Conservation (phyloP, 108 stramenopile genomes). For the Pseudonitzschia delicatissima region DNA sequence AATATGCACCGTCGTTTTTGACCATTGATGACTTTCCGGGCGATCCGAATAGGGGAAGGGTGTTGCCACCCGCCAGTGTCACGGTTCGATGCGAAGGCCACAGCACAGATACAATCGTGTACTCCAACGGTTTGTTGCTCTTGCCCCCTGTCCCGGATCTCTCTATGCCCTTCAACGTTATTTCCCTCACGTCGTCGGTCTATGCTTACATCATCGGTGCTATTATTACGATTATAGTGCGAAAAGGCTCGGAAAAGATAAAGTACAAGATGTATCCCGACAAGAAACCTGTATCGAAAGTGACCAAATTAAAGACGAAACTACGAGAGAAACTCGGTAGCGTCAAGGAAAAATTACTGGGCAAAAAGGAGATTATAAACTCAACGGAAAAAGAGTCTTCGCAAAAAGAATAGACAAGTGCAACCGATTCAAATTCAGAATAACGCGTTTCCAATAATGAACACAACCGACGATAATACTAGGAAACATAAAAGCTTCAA, state of each 20-base stretch:
- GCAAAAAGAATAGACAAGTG: too few species aligned
- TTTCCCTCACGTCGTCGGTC: conserved; percentile 80
- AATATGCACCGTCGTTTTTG: conserved; percentile 68
- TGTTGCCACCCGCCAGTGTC: conserved; percentile 59
- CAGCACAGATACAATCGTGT: not conserved
- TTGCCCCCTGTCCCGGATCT: conserved; percentile 88
- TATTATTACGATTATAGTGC: conserved; percentile 70
- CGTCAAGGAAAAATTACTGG: not conserved
- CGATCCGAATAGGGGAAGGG: conserved; percentile 82
- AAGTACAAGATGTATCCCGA: conserved; percentile 51
- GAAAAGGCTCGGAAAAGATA: conserved; percentile 60
- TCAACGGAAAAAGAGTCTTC: too few species aligned
- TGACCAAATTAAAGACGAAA: conserved; percentile 10
- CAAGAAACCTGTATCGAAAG: conserved; percentile 24
- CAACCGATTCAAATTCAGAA: too few species aligned
- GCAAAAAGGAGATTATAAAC: too few species aligned
- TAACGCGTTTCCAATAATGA: too few species aligned
- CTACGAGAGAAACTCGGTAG: not conserved
- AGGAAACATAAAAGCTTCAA: too few species aligned
- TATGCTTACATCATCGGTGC: conserved; percentile 88
- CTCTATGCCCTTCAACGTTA: conserved; percentile 96
- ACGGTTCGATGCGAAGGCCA: conserved; percentile 27
- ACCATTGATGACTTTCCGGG: conserved; percentile 76
- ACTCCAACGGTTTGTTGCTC: conserved; percentile 60
- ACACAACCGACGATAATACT: too few species aligned